Evolutionary conservation across 805 yeast species (phyloP).

Genomic region (Candida boidinii): DNA sequence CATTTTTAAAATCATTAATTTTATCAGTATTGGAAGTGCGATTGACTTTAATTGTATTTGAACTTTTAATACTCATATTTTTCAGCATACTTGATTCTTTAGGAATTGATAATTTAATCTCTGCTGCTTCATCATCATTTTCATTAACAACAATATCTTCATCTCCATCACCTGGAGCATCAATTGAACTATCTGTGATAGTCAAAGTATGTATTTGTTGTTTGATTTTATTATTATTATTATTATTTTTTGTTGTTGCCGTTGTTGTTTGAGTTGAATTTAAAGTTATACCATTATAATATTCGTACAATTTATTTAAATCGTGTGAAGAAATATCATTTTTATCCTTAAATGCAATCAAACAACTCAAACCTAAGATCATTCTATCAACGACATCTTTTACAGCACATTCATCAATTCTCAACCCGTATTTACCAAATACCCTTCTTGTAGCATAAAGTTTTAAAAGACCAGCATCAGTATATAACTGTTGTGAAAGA

Average conservation of each 20-base stretch:
- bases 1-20: too few relatives aligned
- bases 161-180: background rate
- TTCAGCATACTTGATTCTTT: too few relatives aligned
- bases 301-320: conserved; percentile 8
- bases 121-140: conserved; percentile 2
- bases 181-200: background rate
- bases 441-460: conserved; percentile 23
- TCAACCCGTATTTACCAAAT: conserved; percentile 14
- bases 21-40: too few relatives aligned
- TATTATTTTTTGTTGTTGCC: too few relatives aligned
- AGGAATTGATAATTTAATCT: too few relatives aligned
- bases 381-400: conserved; percentile 24
- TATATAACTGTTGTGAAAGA: conserved; percentile 28
- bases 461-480: conserved; percentile 29
- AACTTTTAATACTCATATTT: too few relatives aligned
- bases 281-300: too few relatives aligned
- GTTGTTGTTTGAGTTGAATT: too few relatives aligned
- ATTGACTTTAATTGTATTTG: too few relatives aligned
- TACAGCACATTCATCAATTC: conserved; percentile 16
- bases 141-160: conserved; percentile 3
- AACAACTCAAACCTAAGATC: conserved; percentile 17
- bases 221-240: background rate
- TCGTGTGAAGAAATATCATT: conserved; percentile 10
- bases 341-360: conserved; percentile 15
- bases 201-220: conserved; percentile 2